Evolutionary conservation across 805 yeast genomes (phyloP).

Genomic region (Starmerella sirachaensis): DNA sequence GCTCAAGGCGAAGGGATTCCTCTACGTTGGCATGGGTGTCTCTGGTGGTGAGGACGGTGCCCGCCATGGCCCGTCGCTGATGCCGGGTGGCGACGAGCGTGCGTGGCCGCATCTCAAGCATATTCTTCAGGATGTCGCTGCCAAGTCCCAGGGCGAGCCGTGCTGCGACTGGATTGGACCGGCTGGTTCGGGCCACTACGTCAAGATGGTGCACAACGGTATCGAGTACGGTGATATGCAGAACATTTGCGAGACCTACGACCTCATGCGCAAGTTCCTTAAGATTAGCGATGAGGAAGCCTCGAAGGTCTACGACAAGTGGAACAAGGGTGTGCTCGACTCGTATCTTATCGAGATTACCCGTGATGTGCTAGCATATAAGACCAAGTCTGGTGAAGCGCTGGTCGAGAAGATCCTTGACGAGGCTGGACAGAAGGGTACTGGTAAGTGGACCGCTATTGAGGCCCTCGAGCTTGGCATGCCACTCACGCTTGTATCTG

Average conservation of each 20-base stretch:
- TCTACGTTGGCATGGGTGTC: constrained; percentile 97
- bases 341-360: constrained; percentile 95
- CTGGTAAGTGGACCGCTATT: constrained; percentile 99
- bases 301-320: constrained; percentile 76
- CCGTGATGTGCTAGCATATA: constrained; percentile 80
- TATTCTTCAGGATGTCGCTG: constrained; percentile 90
- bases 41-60: constrained; percentile 99
- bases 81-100: constrained; percentile 98
- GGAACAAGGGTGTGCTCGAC: constrained; percentile 97
- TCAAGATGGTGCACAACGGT: constrained; percentile 99
- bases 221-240: constrained; percentile 99
- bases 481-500: constrained; percentile 97
- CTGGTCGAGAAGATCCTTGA: constrained; percentile 93
- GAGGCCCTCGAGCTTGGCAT: constrained; percentile 95
- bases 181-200: constrained; percentile 98
- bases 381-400: constrained; percentile 85
- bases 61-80: constrained; percentile 94
- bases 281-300: constrained; percentile 83
- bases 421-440: constrained; percentile 98
- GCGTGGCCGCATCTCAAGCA: constrained; percentile 99
- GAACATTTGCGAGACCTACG: constrained; percentile 95
- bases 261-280: constrained; percentile 87
- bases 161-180: constrained; percentile 99
- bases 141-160: constrained; percentile 96
- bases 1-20: constrained; percentile 72